Evolutionary conservation across 768 basidiomycete genomes (phyloP).

Genomic region (Calocybe cyanea): DNA sequence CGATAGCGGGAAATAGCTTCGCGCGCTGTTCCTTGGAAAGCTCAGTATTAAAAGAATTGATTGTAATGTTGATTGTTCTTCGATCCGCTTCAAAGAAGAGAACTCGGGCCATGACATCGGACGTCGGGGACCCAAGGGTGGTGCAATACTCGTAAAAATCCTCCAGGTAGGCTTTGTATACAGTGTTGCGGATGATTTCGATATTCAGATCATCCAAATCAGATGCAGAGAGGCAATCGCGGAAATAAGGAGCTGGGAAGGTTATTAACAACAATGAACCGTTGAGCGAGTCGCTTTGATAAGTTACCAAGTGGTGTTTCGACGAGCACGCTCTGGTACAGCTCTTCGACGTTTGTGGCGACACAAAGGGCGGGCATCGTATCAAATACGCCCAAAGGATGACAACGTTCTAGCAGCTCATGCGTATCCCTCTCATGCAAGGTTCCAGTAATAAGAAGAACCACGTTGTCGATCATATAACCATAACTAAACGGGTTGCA

Average conservation of each 20-base stretch:
- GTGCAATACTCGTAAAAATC: conserved; percentile 88
- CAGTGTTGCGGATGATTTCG: conserved; percentile 98
- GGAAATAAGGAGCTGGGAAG: conserved; percentile 84
- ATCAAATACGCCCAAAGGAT: conserved; percentile 95
- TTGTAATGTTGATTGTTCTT: conserved; percentile 95
- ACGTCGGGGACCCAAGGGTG: conserved; percentile 79
- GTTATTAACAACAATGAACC: conserved; percentile 1
- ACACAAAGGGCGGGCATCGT: conserved; percentile 99
- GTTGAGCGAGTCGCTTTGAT: neutral
- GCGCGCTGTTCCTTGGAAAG: conserved; percentile 94
- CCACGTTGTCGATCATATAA: conserved; percentile 99
- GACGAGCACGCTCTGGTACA: conserved; percentile 94
- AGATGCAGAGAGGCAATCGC: conserved; percentile 88
- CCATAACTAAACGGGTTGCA: conserved; percentile 61
- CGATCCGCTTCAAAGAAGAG: conserved; percentile 97
- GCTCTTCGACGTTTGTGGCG: conserved; percentile 96
- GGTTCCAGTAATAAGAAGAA: conserved; percentile 95
- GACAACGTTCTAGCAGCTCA: conserved; percentile 93
- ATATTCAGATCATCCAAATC: conserved; percentile 99
- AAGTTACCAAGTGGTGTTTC: conserved; percentile 94
- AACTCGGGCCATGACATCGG: conserved; percentile 88
- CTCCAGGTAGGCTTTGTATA: conserved; percentile 98
- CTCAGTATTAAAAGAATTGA: conserved; percentile 97
- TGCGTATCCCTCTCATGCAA: conserved; percentile 96
- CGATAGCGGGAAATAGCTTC: conserved; percentile 90